phyloP scores from a whole-genome alignment of 768 basidiomycete species.

The Tulasnella sp. region DNA sequence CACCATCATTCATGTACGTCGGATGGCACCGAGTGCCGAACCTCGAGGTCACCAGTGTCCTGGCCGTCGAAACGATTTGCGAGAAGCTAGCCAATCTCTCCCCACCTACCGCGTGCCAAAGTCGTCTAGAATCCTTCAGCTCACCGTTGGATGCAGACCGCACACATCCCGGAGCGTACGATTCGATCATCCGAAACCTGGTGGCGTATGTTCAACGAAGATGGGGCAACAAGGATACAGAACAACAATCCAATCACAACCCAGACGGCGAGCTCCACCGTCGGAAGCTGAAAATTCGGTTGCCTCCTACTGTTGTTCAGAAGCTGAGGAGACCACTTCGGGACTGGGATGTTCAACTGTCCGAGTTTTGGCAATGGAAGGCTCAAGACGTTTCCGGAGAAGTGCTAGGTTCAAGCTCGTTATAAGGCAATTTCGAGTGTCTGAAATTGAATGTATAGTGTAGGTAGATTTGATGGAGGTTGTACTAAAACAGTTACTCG shows the following conservation, averaged over 20 bases:
- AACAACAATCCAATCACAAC: neutral
- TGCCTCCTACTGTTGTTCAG: neutral
- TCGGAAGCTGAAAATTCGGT: neutral
- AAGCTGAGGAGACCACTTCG: neutral
- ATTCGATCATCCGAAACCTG: neutral
- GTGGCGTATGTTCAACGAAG: neutral
- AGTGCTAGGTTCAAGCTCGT: no score
- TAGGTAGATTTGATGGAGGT: no score
- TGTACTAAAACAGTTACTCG: no score
- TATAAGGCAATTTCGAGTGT: no score
- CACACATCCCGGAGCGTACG: neutral
- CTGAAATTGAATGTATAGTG: no score
- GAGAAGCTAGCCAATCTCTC: neutral
- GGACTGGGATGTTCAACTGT: neutral
- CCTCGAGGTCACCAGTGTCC: neutral
- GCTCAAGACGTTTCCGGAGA: neutral
- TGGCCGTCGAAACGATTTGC: neutral
- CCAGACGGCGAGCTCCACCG: neutral
- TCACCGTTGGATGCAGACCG: neutral
- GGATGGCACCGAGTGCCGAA: neutral
- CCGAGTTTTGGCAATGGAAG: neutral
- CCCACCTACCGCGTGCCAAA: neutral
- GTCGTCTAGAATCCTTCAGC: neutral
- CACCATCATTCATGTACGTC: neutral
- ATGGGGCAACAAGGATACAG: neutral